Base-by-base conservation (phyloP, 306 rosid genomes). In the Medicago ruthenica region DNA sequence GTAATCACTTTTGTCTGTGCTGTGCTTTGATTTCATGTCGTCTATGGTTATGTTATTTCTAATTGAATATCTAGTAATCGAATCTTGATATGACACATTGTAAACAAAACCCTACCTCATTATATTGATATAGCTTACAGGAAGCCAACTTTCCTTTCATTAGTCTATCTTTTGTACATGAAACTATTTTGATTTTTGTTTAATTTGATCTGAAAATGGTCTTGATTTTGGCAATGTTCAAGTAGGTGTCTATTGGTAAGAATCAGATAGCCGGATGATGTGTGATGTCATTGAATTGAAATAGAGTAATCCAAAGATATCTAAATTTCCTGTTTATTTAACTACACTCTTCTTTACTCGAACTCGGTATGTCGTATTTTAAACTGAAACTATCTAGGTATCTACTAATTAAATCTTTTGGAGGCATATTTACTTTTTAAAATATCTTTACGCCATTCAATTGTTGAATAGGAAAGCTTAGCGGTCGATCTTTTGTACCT, bases 381-480 rank as follows among this genome's bases (percentile, higher is more conserved):
- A n/a, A 68, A 50, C 60, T 47, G 44, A 34, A 73, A 44, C 75
- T 4, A 54, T 80, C 40, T 18, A 44, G 4, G 37, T 67, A 67
- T 50, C 40, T 68, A 68, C 66, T 24, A 6, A 37, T 13, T 8
- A 31, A 47, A 58, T 73, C 53, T 31, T 73, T 59, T 8, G 54
- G 53, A 36, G 27, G 20, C 39, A 7, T 16, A 18, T 69, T 62
- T 34, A 34, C 7, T 34, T 34, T 34, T 34, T 53, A n/a, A 40
- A 14, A 59, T 31, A 21, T 61, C 34, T 44, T 2, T 50, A 4
- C 0, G 6, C 14, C 73, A 27, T 51, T 69, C 9, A 61, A 27
- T 63, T 20, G 70, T 75, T 81, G 68, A 69, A 61, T 41, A 15
- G 24, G 34, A 44, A 42, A 62, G 73, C 59, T 41, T 81, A 16